Evolutionary conservation across 1,284 basidiomycete genomes (phyloP), one percentile per base, ranked within the genome.

Genomic region (Afroboletus lepidellus): DNA sequence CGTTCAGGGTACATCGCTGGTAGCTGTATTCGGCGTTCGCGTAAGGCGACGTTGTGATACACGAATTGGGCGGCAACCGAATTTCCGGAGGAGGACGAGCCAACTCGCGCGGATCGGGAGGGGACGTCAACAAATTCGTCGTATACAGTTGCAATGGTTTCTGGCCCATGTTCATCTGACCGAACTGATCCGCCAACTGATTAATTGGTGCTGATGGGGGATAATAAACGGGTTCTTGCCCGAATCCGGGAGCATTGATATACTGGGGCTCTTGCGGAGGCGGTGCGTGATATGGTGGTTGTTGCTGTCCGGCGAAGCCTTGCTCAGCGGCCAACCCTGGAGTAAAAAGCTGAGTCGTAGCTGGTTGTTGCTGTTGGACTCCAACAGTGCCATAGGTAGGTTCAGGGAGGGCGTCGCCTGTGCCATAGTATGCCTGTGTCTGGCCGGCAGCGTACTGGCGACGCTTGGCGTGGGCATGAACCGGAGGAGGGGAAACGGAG

Each of bases 21-120:
- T 98, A 99, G 15, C 90, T 94, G 29, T 87, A 80, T 65, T 98
- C 90, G 20, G 94, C 88, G 65, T 95, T 93, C 39, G 90, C 85
- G 48, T 79, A 76, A 0, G 93, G 89, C 20, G 88, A 87, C 33
- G 85, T 83, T 9, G 93, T 90, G 56, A 98, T 79, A 56, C 84
- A 86, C 9, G 94, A 77, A 57, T 83, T 83, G 25, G 92, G 86
- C 1, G 97, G 95, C 9, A 99, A 78, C 23, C 89, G 79, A 56
- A 96, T 93, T 57, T 92, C 87, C 8, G 96, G 97, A 8, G 96
- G 94, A 2, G 89, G 85, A 32, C 80, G 77, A 44, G 83, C 77
- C 48, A 98, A 76, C 53, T 92, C 92, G 50, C 83, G 81, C 12
- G 96, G 93, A 69, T 98, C 92, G 32, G 94, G 90, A 34, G 92